Conservation (phyloP, 106 monocot species). For the Gastrodia elata region DNA sequence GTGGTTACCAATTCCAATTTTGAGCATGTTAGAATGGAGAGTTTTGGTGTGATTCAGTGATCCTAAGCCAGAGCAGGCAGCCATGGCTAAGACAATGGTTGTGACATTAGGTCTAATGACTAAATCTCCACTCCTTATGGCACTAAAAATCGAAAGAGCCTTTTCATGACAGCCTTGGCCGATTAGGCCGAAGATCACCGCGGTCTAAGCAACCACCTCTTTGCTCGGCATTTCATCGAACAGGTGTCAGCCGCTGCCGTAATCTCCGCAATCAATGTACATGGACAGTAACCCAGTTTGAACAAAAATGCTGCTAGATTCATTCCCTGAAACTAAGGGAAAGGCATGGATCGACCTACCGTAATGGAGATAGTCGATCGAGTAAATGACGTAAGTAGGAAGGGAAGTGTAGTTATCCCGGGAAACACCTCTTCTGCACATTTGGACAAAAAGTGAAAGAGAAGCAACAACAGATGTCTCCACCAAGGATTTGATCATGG, state of each 20-base stretch:
- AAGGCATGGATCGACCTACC: slow-evolving; percentile 34
- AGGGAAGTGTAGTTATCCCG: slow-evolving; percentile 51
- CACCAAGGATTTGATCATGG: slow-evolving; percentile 37
- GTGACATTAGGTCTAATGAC: slow-evolving; percentile 28
- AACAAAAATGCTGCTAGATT: slow-evolving; percentile 29
- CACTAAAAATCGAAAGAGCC: slow-evolving; percentile 33
- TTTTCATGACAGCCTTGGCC: slow-evolving; percentile 10
- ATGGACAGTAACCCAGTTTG: slow-evolving; percentile 30
- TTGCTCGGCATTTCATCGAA: slow-evolving; percentile 27
- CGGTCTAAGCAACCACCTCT: slow-evolving; percentile 53
- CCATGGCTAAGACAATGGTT: slow-evolving; percentile 32
- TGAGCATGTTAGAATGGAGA: slow-evolving; percentile 41
- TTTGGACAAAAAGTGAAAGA: slow-evolving; percentile 30
- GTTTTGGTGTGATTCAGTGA: slow-evolving; percentile 27
- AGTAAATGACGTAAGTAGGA: slow-evolving; percentile 34
- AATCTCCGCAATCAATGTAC: slow-evolving; percentile 26
- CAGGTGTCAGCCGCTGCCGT: slow-evolving; percentile 3
- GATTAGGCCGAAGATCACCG: slow-evolving; percentile 30
- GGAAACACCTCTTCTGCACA: slow-evolving; percentile 24
- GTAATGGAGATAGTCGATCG: neutral
- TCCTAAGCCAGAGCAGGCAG: slow-evolving; percentile 32
- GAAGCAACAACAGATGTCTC: neutral
- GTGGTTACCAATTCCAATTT: slow-evolving; percentile 24
- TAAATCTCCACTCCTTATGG: slow-evolving; percentile 19
- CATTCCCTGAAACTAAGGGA: slow-evolving; percentile 21